phyloP scores from a whole-genome alignment of 129 eudicot species.

The Dittrichia graveolens region DNA sequence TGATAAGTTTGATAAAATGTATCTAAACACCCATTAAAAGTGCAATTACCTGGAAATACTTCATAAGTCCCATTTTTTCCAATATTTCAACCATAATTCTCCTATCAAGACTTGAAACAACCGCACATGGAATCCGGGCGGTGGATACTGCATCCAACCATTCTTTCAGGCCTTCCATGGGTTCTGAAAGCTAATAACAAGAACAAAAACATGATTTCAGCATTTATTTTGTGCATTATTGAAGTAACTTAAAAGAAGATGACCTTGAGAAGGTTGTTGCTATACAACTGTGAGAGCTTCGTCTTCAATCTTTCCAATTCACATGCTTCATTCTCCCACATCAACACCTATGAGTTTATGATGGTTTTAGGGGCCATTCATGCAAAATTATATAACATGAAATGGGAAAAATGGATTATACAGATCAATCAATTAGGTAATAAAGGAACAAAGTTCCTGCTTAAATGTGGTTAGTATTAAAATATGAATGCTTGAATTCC shows the following conservation, averaged over 20 bases:
- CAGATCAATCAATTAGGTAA: background rate
- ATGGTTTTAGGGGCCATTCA: slow-evolving; percentile 6
- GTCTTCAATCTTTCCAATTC: slow-evolving; percentile 73
- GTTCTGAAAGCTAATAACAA: slow-evolving; percentile 70
- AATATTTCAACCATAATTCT: slow-evolving; percentile 74
- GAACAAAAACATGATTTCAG: slow-evolving; percentile 19
- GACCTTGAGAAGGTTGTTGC: slow-evolving; percentile 71
- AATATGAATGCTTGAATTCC: background rate
- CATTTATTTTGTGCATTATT: slow-evolving; percentile 9
- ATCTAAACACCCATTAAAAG: background rate
- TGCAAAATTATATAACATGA: background rate
- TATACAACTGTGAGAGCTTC: slow-evolving; percentile 72
- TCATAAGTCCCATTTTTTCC: slow-evolving; percentile 71
- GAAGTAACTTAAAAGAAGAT: slow-evolving; percentile 4
- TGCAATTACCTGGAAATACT: slow-evolving; percentile 69
- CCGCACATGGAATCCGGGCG: slow-evolving; percentile 93
- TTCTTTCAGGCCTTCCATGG: slow-evolving; percentile 78
- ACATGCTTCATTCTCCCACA: slow-evolving; percentile 60
- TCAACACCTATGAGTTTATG: slow-evolving; percentile 52
- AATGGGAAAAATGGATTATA: background rate
- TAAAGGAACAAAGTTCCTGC: background rate
- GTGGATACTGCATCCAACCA: slow-evolving; percentile 88
- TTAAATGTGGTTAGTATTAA: background rate
- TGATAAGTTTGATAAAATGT: background rate
- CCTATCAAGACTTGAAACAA: slow-evolving; percentile 91